Evolutionary conservation across 2,329 filamentous ascomycete species (phyloP), one percentile per base, ranked within the genome.

Genomic region (Neofusicoccum sp.): DNA sequence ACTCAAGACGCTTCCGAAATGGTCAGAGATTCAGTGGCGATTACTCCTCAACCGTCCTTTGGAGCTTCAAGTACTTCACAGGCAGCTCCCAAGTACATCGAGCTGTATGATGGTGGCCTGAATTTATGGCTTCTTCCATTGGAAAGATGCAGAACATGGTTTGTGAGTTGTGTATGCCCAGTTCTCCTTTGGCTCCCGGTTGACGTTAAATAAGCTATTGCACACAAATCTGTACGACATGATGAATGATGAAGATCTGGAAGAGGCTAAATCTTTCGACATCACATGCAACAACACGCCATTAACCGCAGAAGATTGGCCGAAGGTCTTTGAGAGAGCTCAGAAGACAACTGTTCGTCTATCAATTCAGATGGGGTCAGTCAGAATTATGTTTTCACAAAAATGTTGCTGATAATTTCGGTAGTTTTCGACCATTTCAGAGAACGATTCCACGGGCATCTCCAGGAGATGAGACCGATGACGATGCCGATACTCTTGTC

Each of bases 41-140:
- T 56, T 12, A 56, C 36, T n/a, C 43, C 51, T 1, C 36, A 56
- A 14, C 51, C 51, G 20, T 56, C 36, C 8, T 48, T 48, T 9
- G 45, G 45, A 7, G 20, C n/a, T 14, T n/a, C 51, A 2, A 24
- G 11, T 4, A 16, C 28, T 31, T 8, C 5, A 8, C 12, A 28
- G 14, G 7, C 36, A 1, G 14, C n/a, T 4, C 51, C 26, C 2
- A 28, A 16, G 20, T 43, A 33, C n/a, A 56, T 56, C 31, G 51
- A 56, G 12, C 14, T 56, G 26, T 56, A 36, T 11, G 51, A 56
- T 33, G 51, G 40, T 12, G 38, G 51, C 2, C 11, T 43, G 38
- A 56, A 56, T 11, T n/a, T 56, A 7, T 56, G 51, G 51, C 51
- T 56, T 12, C 14, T 56, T 1, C 51, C 38, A 3, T 30, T 56